phyloP scores from a whole-genome alignment of 2,329 filamentous ascomycete species.

The Conoideocrella luteorostrata region DNA sequence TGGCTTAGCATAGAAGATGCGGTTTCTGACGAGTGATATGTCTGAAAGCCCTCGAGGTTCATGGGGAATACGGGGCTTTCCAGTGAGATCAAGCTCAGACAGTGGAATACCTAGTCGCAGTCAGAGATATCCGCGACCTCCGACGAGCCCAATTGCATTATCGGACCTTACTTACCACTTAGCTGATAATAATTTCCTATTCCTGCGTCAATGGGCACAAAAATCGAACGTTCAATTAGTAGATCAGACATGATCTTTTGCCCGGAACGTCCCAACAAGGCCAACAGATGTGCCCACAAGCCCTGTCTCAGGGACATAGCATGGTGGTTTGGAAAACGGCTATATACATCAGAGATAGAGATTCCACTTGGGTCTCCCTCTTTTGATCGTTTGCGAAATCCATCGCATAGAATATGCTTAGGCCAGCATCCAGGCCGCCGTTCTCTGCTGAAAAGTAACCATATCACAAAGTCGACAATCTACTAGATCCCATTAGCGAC shows the following conservation, averaged over 20 bases:
- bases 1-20: constrained; percentile 80
- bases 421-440: constrained; percentile 43
- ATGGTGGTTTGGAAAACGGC: constrained; percentile 61
- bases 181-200: constrained; percentile 69
- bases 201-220: constrained; percentile 52
- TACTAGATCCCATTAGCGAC: constrained; percentile 26
- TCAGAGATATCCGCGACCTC: constrained; percentile 7
- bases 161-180: constrained; percentile 66
- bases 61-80: neutral
- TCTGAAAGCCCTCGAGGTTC: constrained; percentile 40
- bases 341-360: constrained; percentile 59
- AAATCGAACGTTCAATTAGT: constrained; percentile 72
- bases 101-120: constrained; percentile 39
- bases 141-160: no score
- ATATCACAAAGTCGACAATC: constrained; percentile 74
- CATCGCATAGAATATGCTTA: constrained; percentile 76
- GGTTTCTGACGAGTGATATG: constrained; percentile 71
- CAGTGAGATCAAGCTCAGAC: constrained; percentile 32
- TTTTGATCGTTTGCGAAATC: constrained; percentile 53
- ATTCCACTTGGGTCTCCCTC: constrained; percentile 25
- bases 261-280: constrained; percentile 66
- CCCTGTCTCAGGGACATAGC: constrained; percentile 59
- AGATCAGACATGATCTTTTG: constrained; percentile 73
- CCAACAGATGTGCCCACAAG: constrained; percentile 71
- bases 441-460: constrained; percentile 63